Conservation (phyloP, 306 rosid species). For the Senna tora region DNA sequence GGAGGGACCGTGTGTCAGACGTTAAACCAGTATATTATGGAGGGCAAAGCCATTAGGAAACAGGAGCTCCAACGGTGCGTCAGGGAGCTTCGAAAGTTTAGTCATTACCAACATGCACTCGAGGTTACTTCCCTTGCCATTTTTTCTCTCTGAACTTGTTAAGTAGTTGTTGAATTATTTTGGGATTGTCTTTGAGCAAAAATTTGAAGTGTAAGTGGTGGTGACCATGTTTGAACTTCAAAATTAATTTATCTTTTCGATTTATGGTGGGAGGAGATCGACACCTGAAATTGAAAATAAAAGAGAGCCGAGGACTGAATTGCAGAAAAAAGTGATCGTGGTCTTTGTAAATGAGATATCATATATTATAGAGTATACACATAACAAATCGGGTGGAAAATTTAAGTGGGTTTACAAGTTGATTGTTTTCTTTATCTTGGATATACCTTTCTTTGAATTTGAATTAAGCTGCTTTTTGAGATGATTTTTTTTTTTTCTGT, state of each 20-base stretch:
- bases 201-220: not conserved
- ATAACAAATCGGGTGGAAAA: not conserved
- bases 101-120: constrained; percentile 56
- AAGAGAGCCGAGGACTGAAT: not conserved
- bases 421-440: not conserved
- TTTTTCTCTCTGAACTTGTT: not conserved
- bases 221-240: not conserved
- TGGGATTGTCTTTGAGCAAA: not conserved
- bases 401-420: not conserved
- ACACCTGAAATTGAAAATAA: not conserved
- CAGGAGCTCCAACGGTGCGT: constrained; percentile 49
- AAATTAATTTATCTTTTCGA: not conserved
- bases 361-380: too few species aligned
- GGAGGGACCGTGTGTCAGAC: constrained; percentile 64
- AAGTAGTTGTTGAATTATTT: not conserved
- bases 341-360: not conserved
- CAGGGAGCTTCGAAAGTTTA: constrained; percentile 67
- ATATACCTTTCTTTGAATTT: not conserved
- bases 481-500: not conserved
- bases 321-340: not conserved
- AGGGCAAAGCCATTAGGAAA: constrained; percentile 59
- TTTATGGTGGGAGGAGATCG: not conserved
- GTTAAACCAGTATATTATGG: constrained; percentile 58
- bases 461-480: not conserved
- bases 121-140: constrained; percentile 51